A percentile compares a stretch with the other conserved stretches of the same genome.
phyloP scores from a whole-genome alignment of 2,329 filamentous ascomycete species.

The Bisporella sp. region DNA sequence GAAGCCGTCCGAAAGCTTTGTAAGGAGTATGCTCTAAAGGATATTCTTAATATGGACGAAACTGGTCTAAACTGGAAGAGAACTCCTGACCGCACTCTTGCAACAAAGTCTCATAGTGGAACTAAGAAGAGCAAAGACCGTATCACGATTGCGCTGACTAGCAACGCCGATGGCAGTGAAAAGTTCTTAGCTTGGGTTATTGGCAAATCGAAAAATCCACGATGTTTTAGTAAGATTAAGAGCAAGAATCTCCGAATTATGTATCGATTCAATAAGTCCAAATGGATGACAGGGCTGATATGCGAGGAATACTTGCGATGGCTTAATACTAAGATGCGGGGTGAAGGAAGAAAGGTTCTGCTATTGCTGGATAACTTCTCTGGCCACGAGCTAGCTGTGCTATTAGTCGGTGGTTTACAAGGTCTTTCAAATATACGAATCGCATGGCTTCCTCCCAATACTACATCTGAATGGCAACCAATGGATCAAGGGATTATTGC shows the following conservation, averaged over 20 bases:
- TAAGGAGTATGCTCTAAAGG: neutral
- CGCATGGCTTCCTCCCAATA: too few species aligned
- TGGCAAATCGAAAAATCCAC: slow-evolving; percentile 1
- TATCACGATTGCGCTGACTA: neutral
- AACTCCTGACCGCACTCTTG: neutral
- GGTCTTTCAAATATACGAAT: too few species aligned
- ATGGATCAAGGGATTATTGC: too few species aligned
- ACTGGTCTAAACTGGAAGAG: slow-evolving; percentile 2
- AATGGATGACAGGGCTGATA: neutral
- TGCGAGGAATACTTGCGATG: neutral
- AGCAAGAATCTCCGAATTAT: neutral
- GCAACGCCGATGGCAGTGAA: neutral
- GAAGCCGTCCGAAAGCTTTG: neutral
- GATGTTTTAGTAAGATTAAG: slow-evolving; percentile 2
- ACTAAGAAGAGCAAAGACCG: slow-evolving; percentile 1
- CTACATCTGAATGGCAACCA: too few species aligned
- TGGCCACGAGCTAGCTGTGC: too few species aligned
- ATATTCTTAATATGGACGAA: too few species aligned
- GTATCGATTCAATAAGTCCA: slow-evolving; percentile 1
- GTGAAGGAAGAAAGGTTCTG: too few species aligned
- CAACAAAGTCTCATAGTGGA: neutral
- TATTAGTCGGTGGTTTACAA: too few species aligned
- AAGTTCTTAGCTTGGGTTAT: neutral
- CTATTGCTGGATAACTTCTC: too few species aligned
- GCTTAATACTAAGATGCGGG: neutral